Base-by-base conservation (phyloP, 2,329 filamentous ascomycete genomes). In the Sporothrix inflata region DNA sequence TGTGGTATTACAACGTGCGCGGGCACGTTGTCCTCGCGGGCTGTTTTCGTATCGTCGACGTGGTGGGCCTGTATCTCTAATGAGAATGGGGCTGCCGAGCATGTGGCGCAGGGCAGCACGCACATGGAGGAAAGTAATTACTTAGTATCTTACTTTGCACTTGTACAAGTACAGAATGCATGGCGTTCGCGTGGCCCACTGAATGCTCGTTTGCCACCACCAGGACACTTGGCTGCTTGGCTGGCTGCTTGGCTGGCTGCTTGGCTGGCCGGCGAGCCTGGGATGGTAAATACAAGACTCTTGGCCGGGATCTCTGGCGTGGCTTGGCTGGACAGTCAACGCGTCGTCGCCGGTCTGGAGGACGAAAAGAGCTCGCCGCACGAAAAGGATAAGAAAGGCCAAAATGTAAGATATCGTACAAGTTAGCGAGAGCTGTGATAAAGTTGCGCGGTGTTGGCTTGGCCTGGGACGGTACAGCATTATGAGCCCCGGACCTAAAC, bases 241-340 rank as follows among this genome's bases (percentile, higher is more conserved):
- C 30, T 42, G 57, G 57, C 53, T 55, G 53, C 68, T 49, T 47
- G 68, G 53, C 55, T 63, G 42, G 40, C 51, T 38, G 51, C 67
- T 45, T 42, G 67, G 49, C 55, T 70, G 55, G 69, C 30, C 45
- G 55, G 57, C 55, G n/a, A 14, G 12, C 38, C 55, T 21, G 30
- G 55, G 19, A 61, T 40, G 16, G 19, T 40, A 40, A 61, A 14
- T 8, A 11, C 19, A 70, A 60, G 53, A 21, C 42, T 27, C 42
- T 61, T 70, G 55, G 68, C 68, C 30, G 45, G 49, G n/a, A 38
- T 24, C 12, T 42, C 30, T 69, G 67, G 67, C 51, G 51, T 69
- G 49, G 30, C 47, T 69, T 57, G 49, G 47, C 19, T 21, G 14
- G 30, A n/a, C 8, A n/a, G 30, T 21, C 30, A 34, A 66, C 63